A percentile compares a stretch with the other conserved stretches of the same genome.
phyloP scores from a whole-genome alignment of 768 basidiomycete genomes.

The Tulasnella sp. region DNA sequence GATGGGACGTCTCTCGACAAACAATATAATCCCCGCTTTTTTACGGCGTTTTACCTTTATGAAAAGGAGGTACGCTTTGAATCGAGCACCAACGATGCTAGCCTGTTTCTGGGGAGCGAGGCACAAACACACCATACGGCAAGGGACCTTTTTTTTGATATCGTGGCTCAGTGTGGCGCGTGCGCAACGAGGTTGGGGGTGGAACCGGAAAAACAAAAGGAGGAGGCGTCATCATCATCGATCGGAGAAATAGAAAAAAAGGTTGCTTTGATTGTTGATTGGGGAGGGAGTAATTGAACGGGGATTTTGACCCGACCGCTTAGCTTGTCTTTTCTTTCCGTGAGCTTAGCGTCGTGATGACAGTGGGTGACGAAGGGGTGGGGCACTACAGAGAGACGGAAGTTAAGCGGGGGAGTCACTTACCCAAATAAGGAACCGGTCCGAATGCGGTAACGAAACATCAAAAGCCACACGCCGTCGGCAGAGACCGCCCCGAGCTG shows the following conservation, averaged over 20 bases:
- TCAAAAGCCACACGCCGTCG: background rate
- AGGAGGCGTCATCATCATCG: background rate
- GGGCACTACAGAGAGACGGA: background rate
- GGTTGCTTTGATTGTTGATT: background rate
- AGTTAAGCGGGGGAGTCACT: background rate
- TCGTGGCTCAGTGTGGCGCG: background rate
- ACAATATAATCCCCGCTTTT: conserved; percentile 1
- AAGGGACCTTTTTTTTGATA: background rate
- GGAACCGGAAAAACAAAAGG: background rate
- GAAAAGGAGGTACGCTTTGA: background rate
- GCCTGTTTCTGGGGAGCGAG: background rate
- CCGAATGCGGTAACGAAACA: background rate
- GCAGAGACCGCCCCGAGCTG: background rate
- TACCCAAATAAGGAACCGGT: background rate
- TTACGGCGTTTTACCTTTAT: conserved; percentile 8
- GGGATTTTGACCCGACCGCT: background rate
- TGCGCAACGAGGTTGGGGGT: background rate
- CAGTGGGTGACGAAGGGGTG: background rate
- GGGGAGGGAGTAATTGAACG: background rate
- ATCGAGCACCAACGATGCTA: background rate
- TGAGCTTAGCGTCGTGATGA: background rate
- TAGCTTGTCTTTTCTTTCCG: background rate
- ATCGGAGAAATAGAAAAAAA: background rate
- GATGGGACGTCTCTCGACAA: background rate
- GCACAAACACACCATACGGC: background rate